These are phyloP conservation scores for Cladosporium oxysporum DNA, from an alignment of 2,329 filamentous ascomycete genomes.

Conservation along the genomic window DNA sequence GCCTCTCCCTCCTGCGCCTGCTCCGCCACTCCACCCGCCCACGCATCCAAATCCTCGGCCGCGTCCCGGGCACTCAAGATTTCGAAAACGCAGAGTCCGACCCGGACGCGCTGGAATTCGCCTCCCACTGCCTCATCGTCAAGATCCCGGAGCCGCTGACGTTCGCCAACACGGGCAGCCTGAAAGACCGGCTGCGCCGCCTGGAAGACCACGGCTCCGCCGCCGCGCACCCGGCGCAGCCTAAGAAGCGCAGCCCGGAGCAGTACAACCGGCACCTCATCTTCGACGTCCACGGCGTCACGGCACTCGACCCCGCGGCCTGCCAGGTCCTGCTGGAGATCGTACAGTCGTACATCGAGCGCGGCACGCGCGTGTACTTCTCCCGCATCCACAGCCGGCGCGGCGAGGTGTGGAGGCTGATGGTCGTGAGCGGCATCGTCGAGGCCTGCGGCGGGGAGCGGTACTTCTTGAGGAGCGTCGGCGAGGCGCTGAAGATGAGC, in stretches of 20 bases:
- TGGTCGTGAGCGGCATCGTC: conserved; percentile 80
- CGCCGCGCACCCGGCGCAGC: conserved; percentile 81
- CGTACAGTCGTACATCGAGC: conserved; percentile 73
- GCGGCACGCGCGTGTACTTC: conserved; percentile 77
- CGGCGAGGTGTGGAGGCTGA: conserved; percentile 67
- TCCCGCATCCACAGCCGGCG: conserved; percentile 54
- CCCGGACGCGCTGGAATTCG: conserved; percentile 66
- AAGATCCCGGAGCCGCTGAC: conserved; percentile 97
- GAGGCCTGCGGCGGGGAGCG: conserved; percentile 74
- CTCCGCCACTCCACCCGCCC: conserved; percentile 89
- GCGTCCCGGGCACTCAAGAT: conserved; percentile 76
- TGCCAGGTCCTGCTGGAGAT: conserved; percentile 91
- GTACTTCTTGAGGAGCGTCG: conserved; percentile 80
- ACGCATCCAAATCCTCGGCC: conserved; percentile 92
- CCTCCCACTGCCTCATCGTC: conserved; percentile 90
- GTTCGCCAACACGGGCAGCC: conserved; percentile 85
- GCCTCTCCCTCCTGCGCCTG: conserved; percentile 83
- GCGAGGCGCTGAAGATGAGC: conserved; percentile 78
- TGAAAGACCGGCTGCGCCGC: conserved; percentile 79
- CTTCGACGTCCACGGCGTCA: conserved; percentile 98
- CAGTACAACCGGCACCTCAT: conserved; percentile 83
- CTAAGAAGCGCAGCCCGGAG: conserved; percentile 72
- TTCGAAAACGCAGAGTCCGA: conserved; percentile 80
- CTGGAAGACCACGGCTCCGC: conserved; percentile 90
- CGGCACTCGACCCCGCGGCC: conserved; percentile 87